Conservation (phyloP, 352 stramenopile genomes). For the Phytophthora europaea region DNA sequence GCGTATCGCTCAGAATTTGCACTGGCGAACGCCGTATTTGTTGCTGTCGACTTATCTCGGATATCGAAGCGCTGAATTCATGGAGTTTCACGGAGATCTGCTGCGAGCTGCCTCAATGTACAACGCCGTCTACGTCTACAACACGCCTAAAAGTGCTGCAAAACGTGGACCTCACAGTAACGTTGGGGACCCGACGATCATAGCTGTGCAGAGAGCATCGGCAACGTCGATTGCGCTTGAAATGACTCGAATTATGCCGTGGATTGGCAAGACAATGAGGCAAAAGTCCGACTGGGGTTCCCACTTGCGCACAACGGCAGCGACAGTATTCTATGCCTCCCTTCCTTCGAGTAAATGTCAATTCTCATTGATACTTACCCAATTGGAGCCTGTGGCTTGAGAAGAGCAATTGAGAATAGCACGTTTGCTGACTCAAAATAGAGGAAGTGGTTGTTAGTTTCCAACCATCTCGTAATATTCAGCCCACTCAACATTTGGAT, state of each 20-base stretch:
- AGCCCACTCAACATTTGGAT: neutral
- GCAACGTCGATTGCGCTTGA: neutral
- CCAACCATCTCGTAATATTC: too few relatives aligned
- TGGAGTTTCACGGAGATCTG: slow-evolving; percentile 29
- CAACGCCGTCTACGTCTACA: slow-evolving; percentile 19
- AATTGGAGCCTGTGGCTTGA: neutral
- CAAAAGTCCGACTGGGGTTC: slow-evolving; percentile 30
- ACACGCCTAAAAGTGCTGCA: slow-evolving; percentile 4
- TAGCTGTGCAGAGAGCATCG: slow-evolving; percentile 11
- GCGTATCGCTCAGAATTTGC: slow-evolving; percentile 31
- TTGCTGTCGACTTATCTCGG: slow-evolving; percentile 42
- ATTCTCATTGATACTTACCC: neutral
- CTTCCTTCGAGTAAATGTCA: slow-evolving; percentile 6
- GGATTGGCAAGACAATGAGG: neutral
- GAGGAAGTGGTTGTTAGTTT: neutral
- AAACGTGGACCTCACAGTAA: slow-evolving; percentile 8
- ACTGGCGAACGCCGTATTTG: slow-evolving; percentile 25
- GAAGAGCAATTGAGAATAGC: neutral
- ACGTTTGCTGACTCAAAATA: neutral
- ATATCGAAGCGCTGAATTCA: slow-evolving; percentile 23
- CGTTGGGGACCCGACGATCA: neutral
- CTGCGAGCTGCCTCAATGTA: slow-evolving; percentile 14
- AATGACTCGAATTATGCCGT: slow-evolving; percentile 29
- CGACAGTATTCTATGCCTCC: slow-evolving; percentile 38
- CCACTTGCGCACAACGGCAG: slow-evolving; percentile 44